A percentile compares a stretch with the other conserved stretches of the same genome.
These are phyloP conservation scores for Ustilago sp. DNA, from an alignment of 1,284 basidiomycete species.

Conservation along the genomic window DNA sequence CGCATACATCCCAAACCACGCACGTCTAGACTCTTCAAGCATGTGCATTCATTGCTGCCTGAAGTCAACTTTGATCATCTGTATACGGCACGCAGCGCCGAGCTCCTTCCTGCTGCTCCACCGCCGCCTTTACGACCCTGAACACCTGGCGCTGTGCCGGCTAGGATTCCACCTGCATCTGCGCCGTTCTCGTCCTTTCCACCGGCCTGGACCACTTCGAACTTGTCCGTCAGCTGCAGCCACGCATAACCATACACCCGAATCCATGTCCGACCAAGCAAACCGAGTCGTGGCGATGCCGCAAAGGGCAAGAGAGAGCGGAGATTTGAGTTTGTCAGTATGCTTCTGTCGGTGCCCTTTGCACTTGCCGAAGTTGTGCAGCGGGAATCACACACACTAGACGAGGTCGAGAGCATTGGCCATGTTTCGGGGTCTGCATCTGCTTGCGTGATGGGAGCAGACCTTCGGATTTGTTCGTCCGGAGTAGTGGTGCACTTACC, in stretches of 20 bases:
- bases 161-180: constrained; percentile 19
- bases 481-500: constrained; percentile 73
- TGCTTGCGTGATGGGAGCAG: background rate
- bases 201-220: constrained; percentile 53
- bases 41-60: background rate
- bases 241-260: background rate
- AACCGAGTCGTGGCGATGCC: background rate
- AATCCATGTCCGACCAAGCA: background rate
- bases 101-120: constrained; percentile 10
- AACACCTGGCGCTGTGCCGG: background rate
- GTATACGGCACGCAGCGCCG: constrained; percentile 35
- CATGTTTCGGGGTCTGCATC: constrained; percentile 2
- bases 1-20: background rate
- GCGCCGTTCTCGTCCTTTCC: constrained; percentile 23
- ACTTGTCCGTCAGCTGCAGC: constrained; percentile 60
- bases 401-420: constrained; percentile 2
- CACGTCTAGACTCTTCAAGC: background rate
- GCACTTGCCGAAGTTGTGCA: background rate
- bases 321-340: constrained; percentile 9
- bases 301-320: background rate
- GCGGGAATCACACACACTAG: background rate
- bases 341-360: constrained; percentile 9
- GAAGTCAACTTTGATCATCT: constrained; percentile 6
- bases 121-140: constrained; percentile 18
- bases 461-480: constrained; percentile 12